Base-by-base conservation (phyloP, 805 yeast species). In the Brettanomyces sp. region DNA sequence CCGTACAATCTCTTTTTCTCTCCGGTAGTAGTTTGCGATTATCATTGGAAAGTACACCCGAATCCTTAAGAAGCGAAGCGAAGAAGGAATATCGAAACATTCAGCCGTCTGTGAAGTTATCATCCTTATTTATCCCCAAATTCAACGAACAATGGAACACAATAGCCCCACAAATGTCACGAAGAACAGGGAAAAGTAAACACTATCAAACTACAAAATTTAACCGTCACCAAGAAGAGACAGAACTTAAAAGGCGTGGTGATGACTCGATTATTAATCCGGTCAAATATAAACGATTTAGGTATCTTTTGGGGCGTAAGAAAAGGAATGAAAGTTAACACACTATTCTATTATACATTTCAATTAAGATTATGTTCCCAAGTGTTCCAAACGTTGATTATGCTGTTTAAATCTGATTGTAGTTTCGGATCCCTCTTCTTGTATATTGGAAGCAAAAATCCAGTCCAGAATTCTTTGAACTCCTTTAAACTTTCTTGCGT, bases 381-480 rank as follows among this genome's bases (percentile, higher is more conserved):
- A 14, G 33, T 21, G 33, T 56, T 43, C 62, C 63, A 59, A 18
- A 44, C 24, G 6, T 39, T 44, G 3, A 46, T 42, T 2, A 61
- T 49, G 36, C 42, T 36, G 14, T 40, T 54, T 30, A 77, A 54
- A 5, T 69, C 65, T 1, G 43, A 21, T 18, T 59, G 56, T 30
- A 71, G 73, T 0, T 40, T 44, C 0, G 47, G 49, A 18, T 52
- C 62, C 38, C 74, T 56, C 37, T 65, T 63, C 11, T 49, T 32
- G 52, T 79, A 80, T 7, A 81, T 55, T 1, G 64, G 63, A 2
- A 54, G 50, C 39, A 82, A 58, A 0, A 75, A 63, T 3, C 62
- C 58, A 3, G 60, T 48, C 90, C 90, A 84, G 53, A 77, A 76
- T 2, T 60, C 62, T 4, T 69, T 59, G 52, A 82, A 79, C 11